Percentiles rank a stretch among this genome's conserved stretches.
Conservation (phyloP, 371 early-diverging fungal genomes). For the Mortierella sp. region DNA sequence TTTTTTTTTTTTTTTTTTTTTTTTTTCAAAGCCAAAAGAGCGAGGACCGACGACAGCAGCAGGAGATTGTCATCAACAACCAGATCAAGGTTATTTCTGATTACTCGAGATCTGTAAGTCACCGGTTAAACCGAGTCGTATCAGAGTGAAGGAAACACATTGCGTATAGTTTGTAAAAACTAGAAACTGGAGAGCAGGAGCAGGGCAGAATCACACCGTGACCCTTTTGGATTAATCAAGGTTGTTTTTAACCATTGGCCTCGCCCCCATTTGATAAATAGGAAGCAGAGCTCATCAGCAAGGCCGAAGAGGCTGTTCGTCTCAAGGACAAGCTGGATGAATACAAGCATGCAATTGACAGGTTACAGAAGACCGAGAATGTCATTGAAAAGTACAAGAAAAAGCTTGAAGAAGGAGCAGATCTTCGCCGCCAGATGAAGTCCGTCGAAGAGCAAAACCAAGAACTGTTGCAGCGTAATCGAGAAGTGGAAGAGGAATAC, state of each 20-base stretch:
- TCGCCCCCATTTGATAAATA: conserved; percentile 25
- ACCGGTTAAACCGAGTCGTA: conserved; percentile 18
- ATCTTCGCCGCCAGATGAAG: conserved; percentile 82
- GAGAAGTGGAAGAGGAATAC: conserved; percentile 87
- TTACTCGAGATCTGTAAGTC: conserved; percentile 53
- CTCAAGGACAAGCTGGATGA: conserved; percentile 92
- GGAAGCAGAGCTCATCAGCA: conserved; percentile 64
- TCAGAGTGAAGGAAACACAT: too few relatives aligned
- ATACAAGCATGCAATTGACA: conserved; percentile 87
- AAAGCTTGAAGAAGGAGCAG: conserved; percentile 88
- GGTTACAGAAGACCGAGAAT: conserved; percentile 90
- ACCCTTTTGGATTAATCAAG: neutral
- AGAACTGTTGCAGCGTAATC: conserved; percentile 70
- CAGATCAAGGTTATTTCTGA: conserved; percentile 72
- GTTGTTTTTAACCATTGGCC: conserved; percentile 7
- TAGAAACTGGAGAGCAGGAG: conserved; percentile 64
- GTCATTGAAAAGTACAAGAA: conserved; percentile 95
- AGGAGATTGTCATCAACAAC: conserved; percentile 70
- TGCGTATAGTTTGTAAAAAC: too few relatives aligned
- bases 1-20: conserved; percentile 6
- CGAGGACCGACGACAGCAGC: conserved; percentile 81
- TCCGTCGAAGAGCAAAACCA: conserved; percentile 85
- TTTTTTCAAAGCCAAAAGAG: conserved; percentile 67
- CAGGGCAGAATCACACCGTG: neutral
- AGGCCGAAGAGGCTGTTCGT: conserved; percentile 74